phyloP scores from a whole-genome alignment of 2,329 filamentous ascomycete genomes.

The Botryosphaeria agaves region DNA sequence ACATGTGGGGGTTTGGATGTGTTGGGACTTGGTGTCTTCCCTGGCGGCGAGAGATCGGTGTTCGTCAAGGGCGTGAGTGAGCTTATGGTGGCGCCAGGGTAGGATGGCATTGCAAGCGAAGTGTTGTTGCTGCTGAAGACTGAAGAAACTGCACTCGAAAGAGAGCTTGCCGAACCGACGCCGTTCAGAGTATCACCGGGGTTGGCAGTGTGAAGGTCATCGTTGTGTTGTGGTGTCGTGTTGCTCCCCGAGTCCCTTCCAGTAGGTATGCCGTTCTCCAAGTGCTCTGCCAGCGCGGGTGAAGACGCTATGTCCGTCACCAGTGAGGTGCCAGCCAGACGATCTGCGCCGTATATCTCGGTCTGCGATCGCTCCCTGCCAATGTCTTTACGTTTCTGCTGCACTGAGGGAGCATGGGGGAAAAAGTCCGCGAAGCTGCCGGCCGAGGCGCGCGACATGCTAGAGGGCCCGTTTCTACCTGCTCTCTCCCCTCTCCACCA shows the following conservation, averaged over 20 bases:
- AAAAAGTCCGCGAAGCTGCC: constrained; percentile 76
- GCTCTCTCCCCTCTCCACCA: constrained; percentile 11
- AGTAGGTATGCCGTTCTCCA: too few species aligned
- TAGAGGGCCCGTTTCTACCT: constrained; percentile 17
- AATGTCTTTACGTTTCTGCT: too few species aligned
- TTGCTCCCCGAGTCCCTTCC: not conserved
- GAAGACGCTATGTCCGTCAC: too few species aligned
- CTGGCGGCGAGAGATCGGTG: constrained; percentile 44
- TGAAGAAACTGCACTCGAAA: constrained; percentile 53
- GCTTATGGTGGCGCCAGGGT: constrained; percentile 36
- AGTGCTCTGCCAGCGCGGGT: too few species aligned
- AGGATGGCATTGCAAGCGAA: constrained; percentile 34
- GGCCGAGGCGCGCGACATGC: constrained; percentile 61
- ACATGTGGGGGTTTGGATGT: constrained; percentile 22
- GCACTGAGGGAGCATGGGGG: too few species aligned
- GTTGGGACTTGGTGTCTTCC: constrained; percentile 37
- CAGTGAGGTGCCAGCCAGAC: too few species aligned
- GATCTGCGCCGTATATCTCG: too few species aligned
- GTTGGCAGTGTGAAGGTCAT: constrained; percentile 41
- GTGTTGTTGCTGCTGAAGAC: constrained; percentile 44
- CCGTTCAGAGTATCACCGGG: constrained; percentile 50
- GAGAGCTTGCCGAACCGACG: constrained; percentile 55
- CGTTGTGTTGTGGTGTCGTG: constrained; percentile 13
- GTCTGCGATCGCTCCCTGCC: too few species aligned
- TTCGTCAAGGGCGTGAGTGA: constrained; percentile 49